Evolutionary conservation across 2,329 filamentous ascomycete genomes (phyloP).

Genomic region (Pseudogymnoascus pannorum): DNA sequence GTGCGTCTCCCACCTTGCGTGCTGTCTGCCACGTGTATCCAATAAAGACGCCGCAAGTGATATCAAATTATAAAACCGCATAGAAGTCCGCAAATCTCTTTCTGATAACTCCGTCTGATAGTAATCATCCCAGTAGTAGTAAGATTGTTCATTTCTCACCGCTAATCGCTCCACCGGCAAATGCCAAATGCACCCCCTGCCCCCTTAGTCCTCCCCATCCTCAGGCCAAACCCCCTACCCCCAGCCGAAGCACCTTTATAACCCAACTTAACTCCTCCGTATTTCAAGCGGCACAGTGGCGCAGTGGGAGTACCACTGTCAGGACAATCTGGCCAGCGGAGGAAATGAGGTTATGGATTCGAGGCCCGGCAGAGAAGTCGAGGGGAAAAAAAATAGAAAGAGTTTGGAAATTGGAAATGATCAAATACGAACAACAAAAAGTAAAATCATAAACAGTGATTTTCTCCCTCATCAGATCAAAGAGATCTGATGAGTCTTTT

Average conservation of each 20-base stretch:
- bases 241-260: background rate
- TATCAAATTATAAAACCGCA: background rate
- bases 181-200: background rate
- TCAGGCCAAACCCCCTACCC: background rate
- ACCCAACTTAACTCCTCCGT: background rate
- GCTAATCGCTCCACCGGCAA: background rate
- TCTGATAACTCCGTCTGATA: background rate
- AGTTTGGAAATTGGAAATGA: background rate
- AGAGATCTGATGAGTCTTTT: background rate
- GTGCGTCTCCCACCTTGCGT: background rate
- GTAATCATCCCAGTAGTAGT: background rate
- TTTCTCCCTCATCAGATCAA: constrained; percentile 1
- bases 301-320: constrained; percentile 2
- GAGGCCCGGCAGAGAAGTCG: background rate
- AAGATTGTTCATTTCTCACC: background rate
- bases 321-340: background rate
- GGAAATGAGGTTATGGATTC: background rate
- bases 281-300: background rate
- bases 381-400: background rate
- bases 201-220: background rate
- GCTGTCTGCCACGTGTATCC: constrained; percentile 5
- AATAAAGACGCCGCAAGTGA: background rate
- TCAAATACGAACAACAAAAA: background rate
- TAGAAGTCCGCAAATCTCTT: background rate
- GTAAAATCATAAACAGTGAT: background rate